Evolutionary conservation across 306 rosid species (phyloP).

Genomic region (Cicer pinnatifidum): DNA sequence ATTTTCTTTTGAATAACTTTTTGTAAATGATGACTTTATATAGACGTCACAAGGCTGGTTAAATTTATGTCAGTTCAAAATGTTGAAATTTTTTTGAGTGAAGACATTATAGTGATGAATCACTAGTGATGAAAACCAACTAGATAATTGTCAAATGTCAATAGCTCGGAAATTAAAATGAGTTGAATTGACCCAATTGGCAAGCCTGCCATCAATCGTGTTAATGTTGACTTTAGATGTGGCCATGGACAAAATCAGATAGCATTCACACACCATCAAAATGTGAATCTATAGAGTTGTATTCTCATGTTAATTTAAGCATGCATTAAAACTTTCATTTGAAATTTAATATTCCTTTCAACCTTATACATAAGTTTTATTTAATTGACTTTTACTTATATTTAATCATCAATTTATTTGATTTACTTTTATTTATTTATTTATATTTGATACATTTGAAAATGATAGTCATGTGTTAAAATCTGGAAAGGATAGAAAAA

Average conservation of each 20-base stretch:
- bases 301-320: neutral
- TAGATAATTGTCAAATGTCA: slow-evolving; percentile 21
- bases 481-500: no score
- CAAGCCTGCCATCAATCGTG: slow-evolving; percentile 24
- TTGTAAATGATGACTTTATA: neutral
- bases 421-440: no score
- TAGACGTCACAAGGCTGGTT: neutral
- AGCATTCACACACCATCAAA: slow-evolving; percentile 37
- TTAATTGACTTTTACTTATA: no score
- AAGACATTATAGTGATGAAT: neutral
- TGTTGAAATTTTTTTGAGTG: slow-evolving; percentile 10
- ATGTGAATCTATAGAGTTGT: neutral
- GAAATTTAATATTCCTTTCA: no score
- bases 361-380: no score
- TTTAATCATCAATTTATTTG: no score
- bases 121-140: slow-evolving; percentile 16
- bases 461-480: no score
- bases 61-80: slow-evolving; percentile 26
- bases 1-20: no score
- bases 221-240: slow-evolving; percentile 34
- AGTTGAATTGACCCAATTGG: slow-evolving; percentile 24
- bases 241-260: neutral
- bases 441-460: no score
- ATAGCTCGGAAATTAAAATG: slow-evolving; percentile 3
- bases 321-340: no score